Conservation (phyloP, 2,329 filamentous ascomycete species). For the Fusarium lateritium region DNA sequence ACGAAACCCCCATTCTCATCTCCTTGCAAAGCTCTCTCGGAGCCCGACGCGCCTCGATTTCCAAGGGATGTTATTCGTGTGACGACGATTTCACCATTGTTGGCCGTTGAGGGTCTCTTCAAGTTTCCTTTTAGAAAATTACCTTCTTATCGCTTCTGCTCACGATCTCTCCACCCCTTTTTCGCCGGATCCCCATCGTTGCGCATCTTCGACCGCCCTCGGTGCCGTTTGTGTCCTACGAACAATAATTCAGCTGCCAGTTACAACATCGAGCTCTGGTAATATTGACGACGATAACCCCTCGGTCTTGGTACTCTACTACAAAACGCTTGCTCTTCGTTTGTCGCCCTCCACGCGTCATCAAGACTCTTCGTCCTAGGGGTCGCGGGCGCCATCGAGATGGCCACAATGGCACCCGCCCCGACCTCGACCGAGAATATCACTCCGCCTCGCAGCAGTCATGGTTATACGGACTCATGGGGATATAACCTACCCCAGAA, state of each 20-base stretch:
- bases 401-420: slow-evolving; percentile 68
- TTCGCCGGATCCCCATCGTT: slow-evolving; percentile 27
- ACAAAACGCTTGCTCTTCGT: slow-evolving; percentile 5
- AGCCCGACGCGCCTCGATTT: slow-evolving; percentile 44
- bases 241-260: slow-evolving; percentile 24
- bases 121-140: slow-evolving; percentile 11
- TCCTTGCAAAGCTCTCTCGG: slow-evolving; percentile 36
- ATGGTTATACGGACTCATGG: slow-evolving; percentile 65
- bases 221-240: slow-evolving; percentile 33
- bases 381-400: slow-evolving; percentile 55
- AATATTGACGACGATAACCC: slow-evolving; percentile 13
- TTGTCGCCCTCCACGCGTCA: slow-evolving; percentile 8
- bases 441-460: slow-evolving; percentile 64
- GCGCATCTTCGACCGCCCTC: slow-evolving; percentile 29
- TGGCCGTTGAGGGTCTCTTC: slow-evolving; percentile 18
- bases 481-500: slow-evolving; percentile 53
- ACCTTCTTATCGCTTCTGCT: slow-evolving; percentile 24
- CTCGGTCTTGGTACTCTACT: slow-evolving; percentile 6
- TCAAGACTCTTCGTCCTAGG: slow-evolving; percentile 34
- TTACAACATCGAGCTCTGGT: slow-evolving; percentile 5
- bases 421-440: slow-evolving; percentile 64
- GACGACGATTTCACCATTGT: slow-evolving; percentile 38
- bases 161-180: slow-evolving; percentile 35
- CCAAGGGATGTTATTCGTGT: slow-evolving; percentile 41
- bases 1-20: slow-evolving; percentile 42